Evolutionary conservation across 2,329 filamentous ascomycete species (phyloP).

Genomic region (Daldinia sp.): DNA sequence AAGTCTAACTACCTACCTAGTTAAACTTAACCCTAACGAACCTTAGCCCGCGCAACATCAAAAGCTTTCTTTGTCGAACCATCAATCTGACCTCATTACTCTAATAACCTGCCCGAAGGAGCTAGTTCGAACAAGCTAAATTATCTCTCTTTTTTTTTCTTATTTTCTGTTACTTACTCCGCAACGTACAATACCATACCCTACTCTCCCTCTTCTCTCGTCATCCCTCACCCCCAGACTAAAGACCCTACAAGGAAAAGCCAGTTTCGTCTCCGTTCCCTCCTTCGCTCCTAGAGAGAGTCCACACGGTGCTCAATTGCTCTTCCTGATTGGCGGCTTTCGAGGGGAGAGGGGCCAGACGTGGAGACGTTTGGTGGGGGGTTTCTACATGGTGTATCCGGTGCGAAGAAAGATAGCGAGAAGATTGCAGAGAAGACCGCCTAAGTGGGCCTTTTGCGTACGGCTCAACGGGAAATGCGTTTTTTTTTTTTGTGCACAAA

Average conservation of each 20-base stretch:
- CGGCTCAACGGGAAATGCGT: slow-evolving; percentile 6
- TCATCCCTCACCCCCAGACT: slow-evolving; percentile 14
- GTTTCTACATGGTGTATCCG: not conserved
- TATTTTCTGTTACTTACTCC: slow-evolving; percentile 4
- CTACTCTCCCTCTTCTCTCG: not conserved
- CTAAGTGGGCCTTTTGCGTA: slow-evolving; percentile 33
- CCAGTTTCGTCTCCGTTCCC: slow-evolving; percentile 5
- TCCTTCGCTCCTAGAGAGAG: slow-evolving; percentile 11
- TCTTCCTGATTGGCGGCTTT: slow-evolving; percentile 27
- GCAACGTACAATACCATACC: not conserved
- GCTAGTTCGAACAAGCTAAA: slow-evolving; percentile 28
- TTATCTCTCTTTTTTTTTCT: slow-evolving; percentile 25
- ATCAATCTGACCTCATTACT: slow-evolving; percentile 35
- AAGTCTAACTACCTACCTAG: no score
- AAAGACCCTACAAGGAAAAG: slow-evolving; percentile 23
- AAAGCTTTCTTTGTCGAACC: slow-evolving; percentile 19
- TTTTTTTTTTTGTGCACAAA: slow-evolving; percentile 10
- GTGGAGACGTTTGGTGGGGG: slow-evolving; percentile 31
- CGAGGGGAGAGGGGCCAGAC: not conserved
- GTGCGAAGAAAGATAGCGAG: slow-evolving; percentile 16
- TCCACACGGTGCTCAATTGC: slow-evolving; percentile 24
- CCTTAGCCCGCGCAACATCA: slow-evolving; percentile 4
- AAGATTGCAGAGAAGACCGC: slow-evolving; percentile 14
- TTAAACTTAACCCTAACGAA: slow-evolving; percentile 17
- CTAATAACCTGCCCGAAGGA: slow-evolving; percentile 32